phyloP scores from a whole-genome alignment of 257 asterid species.

The Jasminum sambac region DNA sequence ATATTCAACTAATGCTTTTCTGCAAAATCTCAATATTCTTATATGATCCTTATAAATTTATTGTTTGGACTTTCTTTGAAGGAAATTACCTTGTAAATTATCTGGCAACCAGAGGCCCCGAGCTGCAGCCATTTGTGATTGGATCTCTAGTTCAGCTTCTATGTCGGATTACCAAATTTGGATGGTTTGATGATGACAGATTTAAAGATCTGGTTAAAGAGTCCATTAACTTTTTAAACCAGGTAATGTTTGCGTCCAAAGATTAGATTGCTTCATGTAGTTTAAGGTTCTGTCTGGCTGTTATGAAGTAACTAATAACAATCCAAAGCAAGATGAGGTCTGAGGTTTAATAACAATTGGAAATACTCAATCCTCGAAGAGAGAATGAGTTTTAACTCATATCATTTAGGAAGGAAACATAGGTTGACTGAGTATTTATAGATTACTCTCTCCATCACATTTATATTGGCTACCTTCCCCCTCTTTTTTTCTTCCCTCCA shows the following conservation, averaged over 20 bases:
- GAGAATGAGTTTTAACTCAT: slow-evolving; percentile 9
- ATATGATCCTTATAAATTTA: slow-evolving; percentile 25
- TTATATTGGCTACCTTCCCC: too few relatives aligned
- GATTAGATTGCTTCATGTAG: slow-evolving; percentile 15
- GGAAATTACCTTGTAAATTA: slow-evolving; percentile 94
- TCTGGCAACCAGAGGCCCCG: slow-evolving; percentile 97
- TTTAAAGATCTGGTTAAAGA: slow-evolving; percentile 88
- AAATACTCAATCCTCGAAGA: neutral
- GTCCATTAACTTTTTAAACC: slow-evolving; percentile 80
- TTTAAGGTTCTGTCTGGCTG: slow-evolving; percentile 5
- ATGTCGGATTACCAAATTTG: slow-evolving; percentile 95
- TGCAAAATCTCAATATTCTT: slow-evolving; percentile 13
- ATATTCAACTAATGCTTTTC: slow-evolving; percentile 20
- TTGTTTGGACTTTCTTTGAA: slow-evolving; percentile 60
- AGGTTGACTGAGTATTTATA: slow-evolving; percentile 2
- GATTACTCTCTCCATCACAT: too few relatives aligned
- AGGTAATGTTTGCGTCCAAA: slow-evolving; percentile 47
- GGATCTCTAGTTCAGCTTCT: slow-evolving; percentile 88
- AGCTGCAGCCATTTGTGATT: slow-evolving; percentile 86
- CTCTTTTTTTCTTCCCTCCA: too few relatives aligned
- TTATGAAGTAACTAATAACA: neutral
- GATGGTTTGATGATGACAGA: slow-evolving; percentile 97
- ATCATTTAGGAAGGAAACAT: slow-evolving; percentile 6
- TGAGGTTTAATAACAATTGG: neutral
- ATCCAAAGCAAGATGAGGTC: neutral